Base-by-base conservation (phyloP, 495 filamentous ascomycete genomes). In the Daldinia bambusicola region DNA sequence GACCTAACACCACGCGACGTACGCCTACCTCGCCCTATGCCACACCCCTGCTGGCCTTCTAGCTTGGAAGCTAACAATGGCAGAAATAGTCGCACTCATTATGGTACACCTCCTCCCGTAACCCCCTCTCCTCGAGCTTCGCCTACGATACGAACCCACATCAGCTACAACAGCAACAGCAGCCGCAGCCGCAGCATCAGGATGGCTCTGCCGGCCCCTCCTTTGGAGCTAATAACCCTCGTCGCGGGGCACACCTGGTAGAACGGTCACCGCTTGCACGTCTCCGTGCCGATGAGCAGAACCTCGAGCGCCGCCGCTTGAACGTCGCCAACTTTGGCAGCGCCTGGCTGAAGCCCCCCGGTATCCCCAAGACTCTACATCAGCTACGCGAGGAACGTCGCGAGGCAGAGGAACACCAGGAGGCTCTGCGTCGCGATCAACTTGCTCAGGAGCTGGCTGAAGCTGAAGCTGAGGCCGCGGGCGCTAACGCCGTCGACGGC, bases 341-440 rank as follows among this genome's bases (percentile, higher is more conserved):
- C 70, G 87, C 86, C 31, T 96, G 93, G 93, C 89, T 96, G 69
- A 88, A 87, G 57, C 93, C 93, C 9, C 90, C 90, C 0, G 92
- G 92, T 8, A 84, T 93, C 41, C 65, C 84, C 20, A 95, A 94
- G 81, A 93, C 92, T 9, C 84, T 93, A 70, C 86, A 91, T 67
- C 90, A 91, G 61, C 83, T 92, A 77, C 88, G 87, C 63, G 93
- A 94, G 74, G 93, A 95, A 83, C 84, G 89, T 30, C 87, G 90
- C 18, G 93, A 96, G 82, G 84, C 89, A 41, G 90, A 92, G 72
- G 93, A 96, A 77, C 89, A 92, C n/a, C 84, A 90, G 53, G 89
- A 90, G 58, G 90, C 88, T 0, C 76, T 91, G 62, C 82, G 85
- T 14, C 85, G 90, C n/a, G 91, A 93, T 73, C 84, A 87, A 78